Evolutionary conservation across 768 basidiomycete species (phyloP), one percentile per base, ranked within the genome.

Genomic region (Mycena sanguinolenta): DNA sequence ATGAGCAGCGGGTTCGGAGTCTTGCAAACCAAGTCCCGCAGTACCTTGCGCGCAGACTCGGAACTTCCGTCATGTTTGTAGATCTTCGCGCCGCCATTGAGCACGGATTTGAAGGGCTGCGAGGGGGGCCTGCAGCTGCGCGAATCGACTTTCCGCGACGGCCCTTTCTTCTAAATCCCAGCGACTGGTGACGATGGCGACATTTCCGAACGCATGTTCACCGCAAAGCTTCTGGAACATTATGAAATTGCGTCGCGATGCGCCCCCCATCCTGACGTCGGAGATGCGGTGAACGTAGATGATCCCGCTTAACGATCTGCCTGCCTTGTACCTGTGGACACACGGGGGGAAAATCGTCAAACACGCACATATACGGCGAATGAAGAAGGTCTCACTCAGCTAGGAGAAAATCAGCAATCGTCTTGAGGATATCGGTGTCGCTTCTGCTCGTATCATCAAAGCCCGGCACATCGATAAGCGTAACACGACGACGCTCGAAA

Each of bases 211-310:
- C 3, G 80, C 79, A 59, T 75, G 78, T 32, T 83, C 81, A 25
- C 87, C 87, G 73, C 88, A 88, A 16, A 88, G 79, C 55, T 85
- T 81, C 62, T 79, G 78, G 76, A 88, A 88, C 76, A 88, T 82
- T 17, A 77, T 78, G 46, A 86, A 79, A 71, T 87, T 88, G 71
- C 80, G 80, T 39, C 78, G 77, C 23, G 84, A 81, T 13, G 82
- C 82, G 50, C 82, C 83, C 50, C 79, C 81, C 79, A 85, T 80
- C 39, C 81, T 75, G 72, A 76, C 75, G 54, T 85, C 82, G 19
- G 79, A 74, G 74, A 86, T 84, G 30, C 83, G 82, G 72, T 86
- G 85, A 74, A 86, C 80, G 73, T 84, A 86, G 44, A 86, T 78
- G 75, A 86, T 78, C 13, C 85, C 85, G 4, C 72, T 70, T 32